These are phyloP conservation scores for Cinnamomum chago DNA, from an alignment of 164 flowering plant species.

Conservation along the genomic window DNA sequence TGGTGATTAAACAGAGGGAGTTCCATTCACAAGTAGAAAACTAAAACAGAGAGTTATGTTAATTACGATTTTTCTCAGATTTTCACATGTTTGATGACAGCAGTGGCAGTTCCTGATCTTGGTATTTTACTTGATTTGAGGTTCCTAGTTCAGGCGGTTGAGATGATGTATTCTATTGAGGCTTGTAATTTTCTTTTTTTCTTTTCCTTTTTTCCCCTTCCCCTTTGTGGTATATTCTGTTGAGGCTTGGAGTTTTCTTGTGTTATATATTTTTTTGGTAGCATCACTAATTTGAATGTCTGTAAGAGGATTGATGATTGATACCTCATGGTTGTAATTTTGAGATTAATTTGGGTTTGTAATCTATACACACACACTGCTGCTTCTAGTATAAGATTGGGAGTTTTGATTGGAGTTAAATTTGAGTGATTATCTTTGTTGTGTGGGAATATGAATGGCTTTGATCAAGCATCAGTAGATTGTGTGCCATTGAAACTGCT, in stretches of 20 bases:
- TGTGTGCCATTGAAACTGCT: too few relatives aligned
- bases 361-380: neutral
- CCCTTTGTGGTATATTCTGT: neutral
- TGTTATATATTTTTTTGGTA: neutral
- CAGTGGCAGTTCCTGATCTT: slow-evolving; percentile 1
- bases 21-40: neutral
- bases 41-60: neutral
- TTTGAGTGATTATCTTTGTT: too few relatives aligned
- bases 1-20: slow-evolving; percentile 15
- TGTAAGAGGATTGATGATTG: neutral
- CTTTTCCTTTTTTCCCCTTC: too few relatives aligned
- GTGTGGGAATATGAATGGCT: too few relatives aligned
- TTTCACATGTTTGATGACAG: slow-evolving; percentile 7
- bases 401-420: too few relatives aligned
- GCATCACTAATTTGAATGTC: neutral
- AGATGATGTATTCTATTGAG: neutral
- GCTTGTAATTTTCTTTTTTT: slow-evolving; percentile 7
- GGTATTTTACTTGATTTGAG: slow-evolving; percentile 2
- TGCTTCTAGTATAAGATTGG: too few relatives aligned
- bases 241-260: slow-evolving; percentile 3
- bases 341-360: neutral
- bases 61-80: neutral
- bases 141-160: neutral
- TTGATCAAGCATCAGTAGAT: too few relatives aligned
- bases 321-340: neutral